Base-by-base conservation (phyloP, 2,329 filamentous ascomycete species). In the Xylariaceae sp. region DNA sequence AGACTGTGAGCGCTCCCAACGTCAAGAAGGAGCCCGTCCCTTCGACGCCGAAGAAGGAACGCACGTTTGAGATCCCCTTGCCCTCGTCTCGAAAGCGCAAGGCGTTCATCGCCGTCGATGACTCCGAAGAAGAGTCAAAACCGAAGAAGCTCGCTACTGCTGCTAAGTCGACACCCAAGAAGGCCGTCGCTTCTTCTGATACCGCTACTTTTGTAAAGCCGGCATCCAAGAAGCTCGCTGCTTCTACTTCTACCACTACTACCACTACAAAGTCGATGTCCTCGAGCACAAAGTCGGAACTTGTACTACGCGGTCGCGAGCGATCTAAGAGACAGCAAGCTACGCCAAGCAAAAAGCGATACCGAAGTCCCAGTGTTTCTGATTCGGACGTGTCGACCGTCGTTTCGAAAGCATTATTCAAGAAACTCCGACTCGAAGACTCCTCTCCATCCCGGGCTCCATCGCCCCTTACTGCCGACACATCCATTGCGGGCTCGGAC, bases 1-100 rank as follows among this genome's bases (percentile, higher is more conserved):
- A 82, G 70, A 61, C 67, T 34, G 62, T 69, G 52, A 68, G 71
- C 53, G 61, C 65, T 37, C 64, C 67, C n/a, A 65, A 73, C 7
- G 49, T 67, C 39, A 77, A 78, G 64, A 76, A 77, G 62, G 67
- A 68, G 30, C 65, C 65, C 18, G 60, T 65, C 53, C 50, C 64
- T 48, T 45, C 59, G 15, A 67, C 68, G 37, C 62, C 67, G 49
- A 68, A 74, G 63, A 81, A 81, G 64, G 77, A 79, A 65, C 69
- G 73, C 62, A 80, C 76, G 67, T 72, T 75, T 1, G 70, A 75
- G 34, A 65, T 67, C 72, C 76, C 69, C 44, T 71, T 71, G 4
- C 67, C 72, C 10, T 67, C 72, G 53, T 71, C 68, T 10, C 70
- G 74, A 47, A 75, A 74, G 66, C 71, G 73, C 61, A 74, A 74